Base-by-base conservation (phyloP, 805 yeast species). In the Blastobotrys americana region DNA sequence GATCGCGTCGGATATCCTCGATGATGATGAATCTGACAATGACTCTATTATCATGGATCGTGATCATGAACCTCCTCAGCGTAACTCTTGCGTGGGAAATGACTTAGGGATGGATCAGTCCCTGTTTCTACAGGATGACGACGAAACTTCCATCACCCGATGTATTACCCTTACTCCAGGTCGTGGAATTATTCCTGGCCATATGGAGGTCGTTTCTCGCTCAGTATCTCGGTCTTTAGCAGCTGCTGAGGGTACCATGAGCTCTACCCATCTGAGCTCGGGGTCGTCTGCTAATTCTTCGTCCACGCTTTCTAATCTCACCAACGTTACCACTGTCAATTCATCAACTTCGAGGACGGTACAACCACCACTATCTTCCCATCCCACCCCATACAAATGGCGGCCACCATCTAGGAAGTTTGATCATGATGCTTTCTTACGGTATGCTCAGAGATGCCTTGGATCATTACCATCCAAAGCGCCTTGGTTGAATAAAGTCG, bases 371-470 rank as follows among this genome's bases (percentile, higher is more conserved):
- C 39, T 46, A 18, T 28, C 49, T 13, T 28, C 41, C 34, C 45
- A 35, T 13, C n/a, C 40, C 18, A 44, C 46, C 5, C 37, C 48
- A 16, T 15, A 48, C 39, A 51, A 51, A 25, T 51, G 55, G 55
- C 35, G 46, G 17, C 55, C 55, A 13, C 31, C 31, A 13, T 8
- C 31, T 13, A 8, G 31, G 10, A 13, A 8, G 31, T 13, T 25
- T 13, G 13, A 25, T n/a, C 34, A 41, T 13, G 44, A 41, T 13
- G 25, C 46, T 9, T 39, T 46, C 13, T 25, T 52, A 23, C 45
- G 54, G 17, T 56, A 56, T 40, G 57, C 59, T 6, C 43, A 45
- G 20, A 45, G 60, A 34, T 56, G 60, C 36, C 39, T 56, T 15
- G 46, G 53, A 3, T 35, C 52, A 4, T 41, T 56, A 17, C 47